A percentile compares a stretch with the other conserved stretches of the same genome.
phyloP scores from a whole-genome alignment of 139 green algal genomes.

The Auxenochlorella protothecoides region DNA sequence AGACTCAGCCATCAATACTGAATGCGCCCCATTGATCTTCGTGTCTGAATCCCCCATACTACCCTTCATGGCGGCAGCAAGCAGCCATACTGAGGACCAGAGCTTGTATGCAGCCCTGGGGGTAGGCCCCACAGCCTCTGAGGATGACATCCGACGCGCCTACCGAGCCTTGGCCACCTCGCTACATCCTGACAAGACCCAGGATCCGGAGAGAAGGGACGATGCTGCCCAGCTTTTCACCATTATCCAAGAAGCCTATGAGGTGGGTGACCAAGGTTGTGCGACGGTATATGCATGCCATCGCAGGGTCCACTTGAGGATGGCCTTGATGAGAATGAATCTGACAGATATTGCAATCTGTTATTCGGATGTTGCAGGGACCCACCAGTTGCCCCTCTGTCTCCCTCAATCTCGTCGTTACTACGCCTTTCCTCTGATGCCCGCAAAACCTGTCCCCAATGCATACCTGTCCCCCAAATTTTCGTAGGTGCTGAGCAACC shows the following conservation, averaged over 20 bases:
- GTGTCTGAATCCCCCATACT: too few species aligned
- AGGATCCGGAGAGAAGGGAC: slow-evolving; percentile 9
- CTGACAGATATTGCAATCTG: neutral
- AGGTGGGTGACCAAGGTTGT: slow-evolving; percentile 9
- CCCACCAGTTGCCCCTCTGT: neutral
- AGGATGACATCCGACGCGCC: slow-evolving; percentile 24
- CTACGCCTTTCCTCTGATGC: too few species aligned
- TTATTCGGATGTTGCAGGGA: neutral
- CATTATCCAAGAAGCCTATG: slow-evolving; percentile 38
- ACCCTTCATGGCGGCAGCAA: too few species aligned
- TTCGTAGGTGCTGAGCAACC: slow-evolving; percentile 31
- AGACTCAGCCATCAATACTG: too few species aligned
- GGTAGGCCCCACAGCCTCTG: slow-evolving; percentile 9
- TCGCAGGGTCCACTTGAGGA: neutral
- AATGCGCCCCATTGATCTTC: too few species aligned
- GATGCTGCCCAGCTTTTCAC: slow-evolving; percentile 28
- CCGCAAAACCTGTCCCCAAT: neutral
- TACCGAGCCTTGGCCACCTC: slow-evolving; percentile 34
- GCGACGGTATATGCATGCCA: neutral
- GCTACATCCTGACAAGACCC: slow-evolving; percentile 44
- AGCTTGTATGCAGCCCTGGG: slow-evolving; percentile 18
- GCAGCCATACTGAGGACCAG: neutral
- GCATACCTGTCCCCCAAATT: neutral
- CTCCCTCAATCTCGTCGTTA: too few species aligned
- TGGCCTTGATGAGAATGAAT: too few species aligned